Evolutionary conservation across 164 flowering plant genomes (phyloP), one percentile per base, ranked within the genome.

Genomic region (Macadamia integrifolia): DNA sequence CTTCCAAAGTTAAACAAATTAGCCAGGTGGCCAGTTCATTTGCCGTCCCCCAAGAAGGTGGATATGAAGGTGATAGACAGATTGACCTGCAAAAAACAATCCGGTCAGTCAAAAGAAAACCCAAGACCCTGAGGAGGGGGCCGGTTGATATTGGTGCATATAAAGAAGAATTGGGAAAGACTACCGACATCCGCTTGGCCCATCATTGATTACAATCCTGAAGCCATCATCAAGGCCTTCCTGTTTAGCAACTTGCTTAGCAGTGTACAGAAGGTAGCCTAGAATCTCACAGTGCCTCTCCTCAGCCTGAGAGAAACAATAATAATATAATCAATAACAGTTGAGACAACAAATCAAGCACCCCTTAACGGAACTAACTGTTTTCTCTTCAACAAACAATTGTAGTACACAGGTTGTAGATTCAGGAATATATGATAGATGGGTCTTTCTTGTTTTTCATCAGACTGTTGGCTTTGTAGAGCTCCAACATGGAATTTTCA

Each of bases 21-120:
- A 94, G 80, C 97, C 98, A 44, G 99, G 93, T 6, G 99, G 98
- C 98, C 99, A 94, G 78, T 88, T 85, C 98, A 94, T 90, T 68
- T 94, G 96, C 0, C 99, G 85, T 61, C 99, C 99, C 6, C 98
- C 99, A 29, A 94, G 77, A 66, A 94, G 89, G 72, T 94, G 99
- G 66, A 94, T 64, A 60, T 92, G 99, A 69, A 94, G 62, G 77
- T 94, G 97, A 74, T 90, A 92, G 63, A 94, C 98, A 69, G 98
- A 90, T 81, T 94, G 98, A 71, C 97, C 97, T 94, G 85, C 77
- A 75, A 73, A 55, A 56, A 43, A 56, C 12, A 31, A 46, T 1
- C 9, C 35, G 40, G 60, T 48, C 29, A 67, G 11, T 28, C 29
- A 40, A 63, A 66, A 17, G 35, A 57, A 60, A 52, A 13, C 57